Evolutionary conservation across 805 yeast genomes (phyloP).

Genomic region (Candida incommunis): DNA sequence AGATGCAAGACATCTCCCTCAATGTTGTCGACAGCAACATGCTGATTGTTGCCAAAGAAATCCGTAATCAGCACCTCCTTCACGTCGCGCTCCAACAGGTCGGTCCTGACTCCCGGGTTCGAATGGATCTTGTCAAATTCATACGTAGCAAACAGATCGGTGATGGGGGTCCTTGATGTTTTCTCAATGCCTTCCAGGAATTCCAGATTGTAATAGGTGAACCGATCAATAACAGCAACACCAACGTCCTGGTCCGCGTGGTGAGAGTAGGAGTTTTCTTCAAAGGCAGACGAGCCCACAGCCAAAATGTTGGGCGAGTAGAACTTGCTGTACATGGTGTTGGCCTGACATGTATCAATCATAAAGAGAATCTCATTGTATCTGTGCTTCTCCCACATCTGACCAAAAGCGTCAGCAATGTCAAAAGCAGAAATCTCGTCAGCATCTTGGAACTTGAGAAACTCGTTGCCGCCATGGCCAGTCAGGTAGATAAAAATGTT

Average conservation of each 20-base stretch:
- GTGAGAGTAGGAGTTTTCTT: conserved; percentile 87
- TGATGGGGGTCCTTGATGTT: conserved; percentile 59
- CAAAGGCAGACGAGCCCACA: conserved; percentile 79
- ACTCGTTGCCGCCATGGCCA: conserved; percentile 98
- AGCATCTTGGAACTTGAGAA: conserved; percentile 94
- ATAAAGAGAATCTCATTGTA: conserved; percentile 92
- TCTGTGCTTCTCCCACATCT: conserved; percentile 91
- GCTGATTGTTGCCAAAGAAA: conserved; percentile 86
- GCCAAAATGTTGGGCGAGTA: conserved; percentile 87
- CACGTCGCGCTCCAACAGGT: conserved; percentile 52
- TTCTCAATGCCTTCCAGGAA: conserved; percentile 72
- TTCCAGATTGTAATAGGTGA: conserved; percentile 83
- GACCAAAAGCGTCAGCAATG: conserved; percentile 92
- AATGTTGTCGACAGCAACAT: conserved; percentile 49
- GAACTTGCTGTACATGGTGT: conserved; percentile 87
- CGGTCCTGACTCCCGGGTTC: conserved; percentile 84
- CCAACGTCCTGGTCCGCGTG: conserved; percentile 94
- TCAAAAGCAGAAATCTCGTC: conserved; percentile 94
- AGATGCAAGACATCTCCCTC: conserved; percentile 33
- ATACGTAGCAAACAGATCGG: conserved; percentile 74
- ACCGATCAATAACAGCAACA: conserved; percentile 93
- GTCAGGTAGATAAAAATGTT: conserved; percentile 91
- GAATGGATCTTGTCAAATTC: conserved; percentile 80
- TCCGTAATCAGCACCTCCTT: conserved; percentile 71
- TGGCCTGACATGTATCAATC: conserved; percentile 99